These are phyloP conservation scores for Coriaria nepalensis DNA, from an alignment of 306 rosid genomes.

Conservation along the genomic window DNA sequence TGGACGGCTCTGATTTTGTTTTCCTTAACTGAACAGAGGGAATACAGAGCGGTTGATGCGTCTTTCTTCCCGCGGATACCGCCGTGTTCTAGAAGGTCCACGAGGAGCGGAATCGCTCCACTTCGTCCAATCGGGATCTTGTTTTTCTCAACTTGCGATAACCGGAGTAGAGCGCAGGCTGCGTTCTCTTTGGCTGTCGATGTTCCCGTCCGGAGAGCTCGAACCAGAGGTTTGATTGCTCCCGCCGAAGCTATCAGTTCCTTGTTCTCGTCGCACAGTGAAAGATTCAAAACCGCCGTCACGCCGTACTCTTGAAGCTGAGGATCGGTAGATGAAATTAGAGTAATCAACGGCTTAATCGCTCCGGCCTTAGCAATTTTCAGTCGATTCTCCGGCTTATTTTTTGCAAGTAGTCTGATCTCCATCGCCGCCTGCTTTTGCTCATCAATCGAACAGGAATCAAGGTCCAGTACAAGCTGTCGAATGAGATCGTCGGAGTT, in stretches of 20 bases:
- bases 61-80: slow-evolving; percentile 76
- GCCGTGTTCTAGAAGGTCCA: slow-evolving; percentile 56
- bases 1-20: slow-evolving; percentile 72
- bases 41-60: slow-evolving; percentile 83
- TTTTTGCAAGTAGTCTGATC: slow-evolving; percentile 80
- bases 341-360: slow-evolving; percentile 59
- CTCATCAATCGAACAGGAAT: slow-evolving; percentile 58
- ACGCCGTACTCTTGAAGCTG: slow-evolving; percentile 96
- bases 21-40: slow-evolving; percentile 65
- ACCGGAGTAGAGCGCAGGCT: slow-evolving; percentile 74
- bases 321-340: slow-evolving; percentile 49
- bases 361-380: slow-evolving; percentile 72
- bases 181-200: slow-evolving; percentile 86
- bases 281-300: slow-evolving; percentile 79
- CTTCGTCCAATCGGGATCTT: slow-evolving; percentile 70
- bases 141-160: slow-evolving; percentile 63
- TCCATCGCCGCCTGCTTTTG: slow-evolving; percentile 94
- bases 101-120: slow-evolving; percentile 75
- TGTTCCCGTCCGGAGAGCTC: slow-evolving; percentile 50
- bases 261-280: slow-evolving; percentile 86
- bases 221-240: slow-evolving; percentile 66
- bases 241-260: slow-evolving; percentile 60
- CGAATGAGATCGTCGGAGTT: slow-evolving; percentile 69
- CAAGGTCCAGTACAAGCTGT: slow-evolving; percentile 57
- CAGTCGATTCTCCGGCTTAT: slow-evolving; percentile 67